A percentile compares a stretch with the other conserved stretches of the same genome.
Conservation (phyloP, 768 basidiomycete species). For the Tylopilus rubrobrunneus region DNA sequence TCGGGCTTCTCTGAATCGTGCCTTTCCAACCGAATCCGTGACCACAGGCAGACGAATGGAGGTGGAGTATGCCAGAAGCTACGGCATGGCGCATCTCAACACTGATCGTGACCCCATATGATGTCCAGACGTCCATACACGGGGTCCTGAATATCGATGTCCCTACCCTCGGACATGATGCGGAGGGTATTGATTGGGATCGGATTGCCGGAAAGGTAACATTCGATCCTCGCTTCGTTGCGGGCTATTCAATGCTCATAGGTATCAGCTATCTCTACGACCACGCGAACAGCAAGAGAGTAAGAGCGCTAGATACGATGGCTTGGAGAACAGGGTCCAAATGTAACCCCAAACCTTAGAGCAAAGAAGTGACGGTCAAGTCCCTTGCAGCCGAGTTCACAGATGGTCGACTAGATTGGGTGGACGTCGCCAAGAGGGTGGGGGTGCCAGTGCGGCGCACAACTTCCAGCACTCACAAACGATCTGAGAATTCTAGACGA, state of each 20-base stretch:
- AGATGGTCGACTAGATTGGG: slow-evolving; percentile 55
- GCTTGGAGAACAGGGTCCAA: slow-evolving; percentile 62
- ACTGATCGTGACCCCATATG: too few relatives aligned
- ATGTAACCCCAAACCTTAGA: slow-evolving; percentile 58
- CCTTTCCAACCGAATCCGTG: too few relatives aligned
- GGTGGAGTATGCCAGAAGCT: too few relatives aligned
- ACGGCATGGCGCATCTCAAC: too few relatives aligned
- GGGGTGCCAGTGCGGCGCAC: slow-evolving; percentile 56
- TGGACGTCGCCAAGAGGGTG: slow-evolving; percentile 50
- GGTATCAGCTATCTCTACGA: slow-evolving; percentile 41
- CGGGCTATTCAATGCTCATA: slow-evolving; percentile 24
- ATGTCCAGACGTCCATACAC: too few relatives aligned
- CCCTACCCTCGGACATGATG: slow-evolving; percentile 27
- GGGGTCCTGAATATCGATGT: slow-evolving; percentile 30
- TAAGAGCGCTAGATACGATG: slow-evolving; percentile 76
- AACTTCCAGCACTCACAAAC: too few relatives aligned
- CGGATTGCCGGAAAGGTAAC: slow-evolving; percentile 43
- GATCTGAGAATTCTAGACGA: slow-evolving; percentile 45
- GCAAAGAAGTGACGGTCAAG: slow-evolving; percentile 48
- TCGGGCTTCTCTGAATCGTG: too few relatives aligned
- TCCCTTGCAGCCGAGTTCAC: slow-evolving; percentile 38
- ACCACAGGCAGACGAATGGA: too few relatives aligned
- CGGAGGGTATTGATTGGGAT: slow-evolving; percentile 43
- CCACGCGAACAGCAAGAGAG: slow-evolving; percentile 55
- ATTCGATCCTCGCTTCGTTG: neutral